A percentile compares a stretch with the other conserved stretches of the same genome.
phyloP scores from a whole-genome alignment of 768 basidiomycete species.

The Amanita molliuscula region DNA sequence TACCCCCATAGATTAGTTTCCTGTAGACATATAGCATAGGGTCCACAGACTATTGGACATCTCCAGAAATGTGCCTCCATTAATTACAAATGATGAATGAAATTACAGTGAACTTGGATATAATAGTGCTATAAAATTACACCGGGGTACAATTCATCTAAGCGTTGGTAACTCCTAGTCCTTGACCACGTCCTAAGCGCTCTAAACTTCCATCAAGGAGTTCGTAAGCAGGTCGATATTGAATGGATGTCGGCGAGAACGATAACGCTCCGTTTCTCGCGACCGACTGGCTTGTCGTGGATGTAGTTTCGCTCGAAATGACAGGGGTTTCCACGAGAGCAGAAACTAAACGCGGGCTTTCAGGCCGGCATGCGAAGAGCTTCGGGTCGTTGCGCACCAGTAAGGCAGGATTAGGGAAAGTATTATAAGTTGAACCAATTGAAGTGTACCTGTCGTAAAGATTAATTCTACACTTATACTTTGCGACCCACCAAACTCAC shows the following conservation, averaged over 20 bases:
- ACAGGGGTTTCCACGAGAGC: background rate
- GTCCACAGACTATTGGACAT: background rate
- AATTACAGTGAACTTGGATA: background rate
- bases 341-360: constrained; percentile 10
- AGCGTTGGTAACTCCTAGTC: constrained; percentile 1
- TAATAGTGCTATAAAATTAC: background rate
- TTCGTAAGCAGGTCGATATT: constrained; percentile 74
- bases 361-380: constrained; percentile 16
- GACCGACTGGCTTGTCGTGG: background rate
- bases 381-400: constrained; percentile 19
- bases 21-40: background rate
- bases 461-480: constrained; percentile 1
- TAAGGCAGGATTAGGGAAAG: constrained; percentile 88
- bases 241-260: constrained; percentile 7
- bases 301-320: background rate
- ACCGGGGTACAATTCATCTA: background rate
- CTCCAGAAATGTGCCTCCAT: background rate
- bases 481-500: constrained; percentile 29
- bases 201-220: constrained; percentile 66
- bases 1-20: background rate
- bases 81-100: background rate
- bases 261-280: background rate
- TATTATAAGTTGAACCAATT: constrained; percentile 91
- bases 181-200: constrained; percentile 48
- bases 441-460: constrained; percentile 77